Evolutionary conservation across 805 yeast genomes (phyloP), one percentile per base, ranked within the genome.

Genomic region (Lipomyces starkeyi): DNA sequence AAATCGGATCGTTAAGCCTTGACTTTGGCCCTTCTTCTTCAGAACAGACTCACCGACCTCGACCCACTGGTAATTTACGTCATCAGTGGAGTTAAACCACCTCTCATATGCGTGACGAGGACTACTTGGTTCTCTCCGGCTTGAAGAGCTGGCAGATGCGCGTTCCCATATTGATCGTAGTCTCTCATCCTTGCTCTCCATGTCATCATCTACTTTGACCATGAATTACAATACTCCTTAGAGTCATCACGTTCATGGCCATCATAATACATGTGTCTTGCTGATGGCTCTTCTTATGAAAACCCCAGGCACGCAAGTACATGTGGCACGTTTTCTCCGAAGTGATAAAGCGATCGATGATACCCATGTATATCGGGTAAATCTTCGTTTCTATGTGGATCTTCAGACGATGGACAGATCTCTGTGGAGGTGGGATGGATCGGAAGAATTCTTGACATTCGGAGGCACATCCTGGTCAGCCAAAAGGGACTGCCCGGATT

Each of bases 101-200:
- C 35, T 34, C 35, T 34, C 35, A 34, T 34, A 34, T 34, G 35
- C 35, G 35, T 34, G 11, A 34, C 35, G 35, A 34, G 35, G 35
- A 34, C 35, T 34, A 34, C 35, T 34, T 40, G n/a, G 47, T 14
- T 11, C 47, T 37, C 47, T 37, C 47, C 47, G 47, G 47, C n/a
- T 37, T 37, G 47, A 37, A 37, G 47, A 3, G 47, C n/a, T 37
- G 47, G 47, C 47, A 37, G 47, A 37, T 37, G 47, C 47, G 7
- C 47, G 47, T 37, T 37, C 47, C 47, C 47, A 37, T 37, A 8
- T 37, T 3, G 47, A 52, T 52, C 55, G 11, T 22, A 52, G 1
- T 52, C 55, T 52, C 29, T n/a, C 55, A 52, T 52, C 29, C 55
- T 20, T 9, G 25, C 14, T 52, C 55, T 52, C 55, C 25, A 52